These are phyloP conservation scores for Sclerotiophoma versabilis DNA, from an alignment of 2,329 filamentous ascomycete species.

Conservation along the genomic window DNA sequence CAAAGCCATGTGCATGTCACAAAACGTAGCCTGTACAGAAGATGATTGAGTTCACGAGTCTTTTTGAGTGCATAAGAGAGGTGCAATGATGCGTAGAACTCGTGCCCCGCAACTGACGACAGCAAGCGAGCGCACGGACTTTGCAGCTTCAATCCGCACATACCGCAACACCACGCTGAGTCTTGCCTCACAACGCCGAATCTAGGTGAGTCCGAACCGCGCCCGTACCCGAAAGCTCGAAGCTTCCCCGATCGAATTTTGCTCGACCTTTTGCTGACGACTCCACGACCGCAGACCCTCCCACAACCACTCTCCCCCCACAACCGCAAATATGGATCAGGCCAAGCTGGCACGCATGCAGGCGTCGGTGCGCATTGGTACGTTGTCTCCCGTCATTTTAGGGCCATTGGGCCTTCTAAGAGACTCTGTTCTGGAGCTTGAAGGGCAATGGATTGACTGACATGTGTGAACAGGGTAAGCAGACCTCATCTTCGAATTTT, in stretches of 20 bases:
- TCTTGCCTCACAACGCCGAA: slow-evolving; percentile 35
- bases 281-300: slow-evolving; percentile 25
- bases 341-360: slow-evolving; percentile 56
- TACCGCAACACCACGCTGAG: slow-evolving; percentile 26
- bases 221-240: slow-evolving; percentile 14
- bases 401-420: background rate
- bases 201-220: slow-evolving; percentile 33
- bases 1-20: background rate
- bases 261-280: slow-evolving; percentile 26
- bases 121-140: slow-evolving; percentile 17
- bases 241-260: slow-evolving; percentile 16
- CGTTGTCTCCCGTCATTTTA: slow-evolving; percentile 26
- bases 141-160: slow-evolving; percentile 31
- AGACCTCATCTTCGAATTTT: slow-evolving; percentile 28
- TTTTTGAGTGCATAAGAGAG: background rate
- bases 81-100: background rate
- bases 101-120: slow-evolving; percentile 20
- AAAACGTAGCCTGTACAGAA: background rate
- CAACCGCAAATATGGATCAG: slow-evolving; percentile 54
- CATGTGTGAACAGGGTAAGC: slow-evolving; percentile 42
- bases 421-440: slow-evolving; percentile 15
- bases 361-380: slow-evolving; percentile 54
- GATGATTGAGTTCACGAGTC: too few relatives aligned
- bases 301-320: slow-evolving; percentile 31
- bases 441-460: slow-evolving; percentile 29